phyloP scores from a whole-genome alignment of 148 eudicot genomes.

The Rhododendron vialii region DNA sequence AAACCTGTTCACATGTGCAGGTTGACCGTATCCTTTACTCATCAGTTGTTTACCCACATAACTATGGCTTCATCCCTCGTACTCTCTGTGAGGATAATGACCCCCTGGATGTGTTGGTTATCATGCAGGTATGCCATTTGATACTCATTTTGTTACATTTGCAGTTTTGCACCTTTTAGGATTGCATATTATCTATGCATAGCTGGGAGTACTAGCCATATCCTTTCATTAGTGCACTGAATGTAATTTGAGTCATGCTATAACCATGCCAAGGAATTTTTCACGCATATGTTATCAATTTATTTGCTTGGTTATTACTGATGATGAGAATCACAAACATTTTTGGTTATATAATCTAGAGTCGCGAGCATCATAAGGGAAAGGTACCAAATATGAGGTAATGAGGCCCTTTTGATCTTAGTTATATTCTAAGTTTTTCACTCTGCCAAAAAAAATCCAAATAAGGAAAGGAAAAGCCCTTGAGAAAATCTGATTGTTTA shows the following conservation, averaged over 20 bases:
- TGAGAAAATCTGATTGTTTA: neutral
- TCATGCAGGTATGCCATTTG: conserved; percentile 61
- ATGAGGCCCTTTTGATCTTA: neutral
- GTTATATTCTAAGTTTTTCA: neutral
- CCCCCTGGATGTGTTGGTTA: conserved; percentile 77
- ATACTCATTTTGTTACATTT: neutral
- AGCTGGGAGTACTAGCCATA: neutral
- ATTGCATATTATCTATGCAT: neutral
- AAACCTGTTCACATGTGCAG: conserved; percentile 27
- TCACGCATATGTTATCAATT: neutral
- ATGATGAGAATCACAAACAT: neutral
- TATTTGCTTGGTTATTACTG: neutral
- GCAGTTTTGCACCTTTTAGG: neutral
- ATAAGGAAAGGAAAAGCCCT: neutral
- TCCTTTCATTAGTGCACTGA: neutral
- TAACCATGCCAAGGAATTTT: neutral
- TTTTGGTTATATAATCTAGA: neutral
- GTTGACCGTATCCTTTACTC: conserved; percentile 82
- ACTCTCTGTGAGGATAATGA: conserved; percentile 75
- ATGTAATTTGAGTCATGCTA: neutral
- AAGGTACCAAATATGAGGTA: neutral
- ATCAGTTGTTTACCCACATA: conserved; percentile 77
- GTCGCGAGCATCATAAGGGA: neutral
- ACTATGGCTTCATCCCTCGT: conserved; percentile 77
- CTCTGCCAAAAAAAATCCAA: neutral